A percentile compares a stretch with the other conserved stretches of the same genome.
phyloP scores from a whole-genome alignment of 148 eudicot genomes.

The Hydrangea macrophylla region DNA sequence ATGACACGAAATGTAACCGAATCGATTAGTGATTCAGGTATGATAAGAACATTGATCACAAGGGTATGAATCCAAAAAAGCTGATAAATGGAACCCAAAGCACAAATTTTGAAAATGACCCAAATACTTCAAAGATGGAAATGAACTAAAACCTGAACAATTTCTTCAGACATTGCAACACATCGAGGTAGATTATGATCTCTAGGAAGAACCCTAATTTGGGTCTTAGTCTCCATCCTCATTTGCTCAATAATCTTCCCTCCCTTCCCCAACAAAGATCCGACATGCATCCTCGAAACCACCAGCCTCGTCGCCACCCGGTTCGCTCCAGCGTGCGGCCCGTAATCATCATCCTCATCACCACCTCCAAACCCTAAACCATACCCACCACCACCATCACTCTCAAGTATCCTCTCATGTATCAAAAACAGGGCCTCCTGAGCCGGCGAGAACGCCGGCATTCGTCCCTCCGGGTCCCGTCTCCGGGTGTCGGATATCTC shows the following conservation, averaged over 20 bases:
- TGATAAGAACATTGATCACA: too few species aligned
- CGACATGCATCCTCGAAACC: constrained; percentile 93
- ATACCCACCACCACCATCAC: constrained; percentile 37
- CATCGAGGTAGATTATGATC: constrained; percentile 90
- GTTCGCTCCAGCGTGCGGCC: constrained; percentile 33
- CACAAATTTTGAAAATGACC: not conserved
- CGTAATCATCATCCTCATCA: constrained; percentile 48
- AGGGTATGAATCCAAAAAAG: too few species aligned
- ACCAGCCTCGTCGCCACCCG: constrained; percentile 90
- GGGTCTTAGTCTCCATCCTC: constrained; percentile 96
- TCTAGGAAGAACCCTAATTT: constrained; percentile 88
- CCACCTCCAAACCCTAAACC: constrained; percentile 26
- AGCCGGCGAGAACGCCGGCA: constrained; percentile 88
- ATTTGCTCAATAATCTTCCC: constrained; percentile 98
- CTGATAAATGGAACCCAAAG: not conserved
- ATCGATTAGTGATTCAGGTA: too few species aligned
- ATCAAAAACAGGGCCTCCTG: constrained; percentile 89
- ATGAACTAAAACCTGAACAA: constrained; percentile 83
- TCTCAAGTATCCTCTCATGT: constrained; percentile 90
- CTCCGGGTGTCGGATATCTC: constrained; percentile 90
- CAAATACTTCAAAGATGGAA: not conserved
- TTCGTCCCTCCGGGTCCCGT: constrained; percentile 87
- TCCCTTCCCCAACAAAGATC: constrained; percentile 90
- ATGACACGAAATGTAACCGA: too few species aligned
- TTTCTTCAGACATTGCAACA: constrained; percentile 86